Evolutionary conservation across 1,284 basidiomycete genomes (phyloP).

Genomic region (Pulchroboletus neoregius): DNA sequence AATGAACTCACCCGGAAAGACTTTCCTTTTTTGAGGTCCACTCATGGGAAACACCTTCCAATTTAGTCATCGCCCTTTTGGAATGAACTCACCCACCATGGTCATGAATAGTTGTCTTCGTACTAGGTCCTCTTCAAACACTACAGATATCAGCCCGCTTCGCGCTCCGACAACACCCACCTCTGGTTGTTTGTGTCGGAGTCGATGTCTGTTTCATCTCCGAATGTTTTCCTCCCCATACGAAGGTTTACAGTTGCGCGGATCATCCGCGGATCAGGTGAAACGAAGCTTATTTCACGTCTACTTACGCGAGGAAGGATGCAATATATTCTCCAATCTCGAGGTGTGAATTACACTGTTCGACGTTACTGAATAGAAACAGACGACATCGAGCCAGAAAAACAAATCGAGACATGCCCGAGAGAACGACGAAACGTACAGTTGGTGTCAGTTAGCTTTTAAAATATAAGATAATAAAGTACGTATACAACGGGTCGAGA

Average conservation of each 20-base stretch:
- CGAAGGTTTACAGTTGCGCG: constrained; percentile 30
- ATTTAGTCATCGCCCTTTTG: background rate
- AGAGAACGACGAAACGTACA: constrained; percentile 19
- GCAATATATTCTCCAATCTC: too few species aligned
- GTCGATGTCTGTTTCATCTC: constrained; percentile 29
- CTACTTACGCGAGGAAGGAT: constrained; percentile 12
- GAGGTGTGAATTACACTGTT: too few species aligned
- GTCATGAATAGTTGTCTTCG: too few species aligned
- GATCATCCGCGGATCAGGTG: constrained; percentile 27
- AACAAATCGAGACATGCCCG: constrained; percentile 6
- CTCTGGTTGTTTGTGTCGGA: constrained; percentile 17
- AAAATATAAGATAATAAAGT: constrained; percentile 34
- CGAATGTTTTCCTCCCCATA: constrained; percentile 24
- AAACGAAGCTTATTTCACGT: constrained; percentile 13
- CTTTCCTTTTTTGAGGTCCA: too few species aligned
- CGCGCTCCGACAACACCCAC: constrained; percentile 1
- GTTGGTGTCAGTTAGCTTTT: constrained; percentile 27
- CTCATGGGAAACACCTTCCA: background rate
- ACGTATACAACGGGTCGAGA: constrained; percentile 28
- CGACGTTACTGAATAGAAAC: constrained; percentile 10
- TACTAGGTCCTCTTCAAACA: too few species aligned
- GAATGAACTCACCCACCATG: too few species aligned
- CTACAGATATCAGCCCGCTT: too few species aligned
- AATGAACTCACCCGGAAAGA: too few species aligned
- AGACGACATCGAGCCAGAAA: constrained; percentile 7